Percentiles rank a stretch among this genome's conserved stretches.
phyloP scores from a whole-genome alignment of 1,284 basidiomycete genomes.

The Apiotrichum sp. region DNA sequence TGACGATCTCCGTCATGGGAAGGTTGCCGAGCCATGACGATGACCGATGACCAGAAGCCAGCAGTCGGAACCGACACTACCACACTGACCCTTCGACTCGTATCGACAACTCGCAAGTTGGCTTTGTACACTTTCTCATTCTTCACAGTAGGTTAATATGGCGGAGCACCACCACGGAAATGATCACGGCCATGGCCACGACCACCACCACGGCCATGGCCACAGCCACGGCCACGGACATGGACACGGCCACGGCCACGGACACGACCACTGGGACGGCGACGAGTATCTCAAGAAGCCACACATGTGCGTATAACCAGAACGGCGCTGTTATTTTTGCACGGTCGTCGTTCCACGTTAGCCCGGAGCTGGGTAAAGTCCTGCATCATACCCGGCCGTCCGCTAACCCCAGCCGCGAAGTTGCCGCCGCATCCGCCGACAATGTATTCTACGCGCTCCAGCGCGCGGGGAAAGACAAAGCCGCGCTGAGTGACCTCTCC shows the following conservation, averaged over 20 bases:
- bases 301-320: constrained; percentile 16
- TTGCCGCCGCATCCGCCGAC: constrained; percentile 19
- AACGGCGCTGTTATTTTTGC: too few relatives aligned
- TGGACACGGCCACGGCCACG: constrained; percentile 4
- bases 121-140: too few relatives aligned
- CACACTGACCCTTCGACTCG: too few relatives aligned
- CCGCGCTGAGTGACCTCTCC: constrained; percentile 13
- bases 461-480: constrained; percentile 9
- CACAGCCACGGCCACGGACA: constrained; percentile 3
- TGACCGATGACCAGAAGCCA: too few relatives aligned
- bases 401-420: constrained; percentile 19
- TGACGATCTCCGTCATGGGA: too few relatives aligned
- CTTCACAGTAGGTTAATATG: too few relatives aligned
- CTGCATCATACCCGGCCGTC: not conserved
- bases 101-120: constrained; percentile 16
- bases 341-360: too few relatives aligned
- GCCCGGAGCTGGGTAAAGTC: too few relatives aligned
- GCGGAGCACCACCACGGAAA: too few relatives aligned
- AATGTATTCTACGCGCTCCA: constrained; percentile 20
- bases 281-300: constrained; percentile 28
- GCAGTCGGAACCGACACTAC: too few relatives aligned
- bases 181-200: constrained; percentile 1
- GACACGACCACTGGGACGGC: constrained; percentile 25
- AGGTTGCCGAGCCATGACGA: too few relatives aligned
- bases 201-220: constrained; percentile 5